These are phyloP conservation scores for Colletotrichum eremochloae DNA, from an alignment of 2,329 filamentous ascomycete species.

Conservation along the genomic window DNA sequence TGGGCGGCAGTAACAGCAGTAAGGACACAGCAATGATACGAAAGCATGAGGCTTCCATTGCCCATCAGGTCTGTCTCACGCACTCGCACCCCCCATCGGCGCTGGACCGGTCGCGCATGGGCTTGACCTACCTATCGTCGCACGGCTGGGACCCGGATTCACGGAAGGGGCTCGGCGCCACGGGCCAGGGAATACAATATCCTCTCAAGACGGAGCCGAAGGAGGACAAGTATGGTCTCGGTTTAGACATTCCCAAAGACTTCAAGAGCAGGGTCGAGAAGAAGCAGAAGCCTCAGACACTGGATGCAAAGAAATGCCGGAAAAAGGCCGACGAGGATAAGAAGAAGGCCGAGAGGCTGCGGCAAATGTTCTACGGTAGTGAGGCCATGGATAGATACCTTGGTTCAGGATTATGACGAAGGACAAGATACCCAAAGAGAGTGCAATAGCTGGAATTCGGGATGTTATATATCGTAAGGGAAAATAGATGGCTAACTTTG, in stretches of 20 bases:
- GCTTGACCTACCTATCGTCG: conserved; percentile 73
- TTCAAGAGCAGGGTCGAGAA: conserved; percentile 56
- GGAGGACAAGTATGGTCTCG: conserved; percentile 81
- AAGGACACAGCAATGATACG: conserved; percentile 42
- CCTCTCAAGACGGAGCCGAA: conserved; percentile 82
- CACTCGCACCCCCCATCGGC: conserved; percentile 81
- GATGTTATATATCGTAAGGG: neutral
- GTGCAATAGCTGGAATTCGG: neutral
- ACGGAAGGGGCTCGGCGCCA: conserved; percentile 77
- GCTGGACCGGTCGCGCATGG: conserved; percentile 78
- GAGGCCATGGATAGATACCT: conserved; percentile 84
- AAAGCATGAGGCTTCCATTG: conserved; percentile 72
- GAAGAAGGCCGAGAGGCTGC: conserved; percentile 73
- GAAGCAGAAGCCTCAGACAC: conserved; percentile 60
- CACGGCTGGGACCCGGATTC: conserved; percentile 83
- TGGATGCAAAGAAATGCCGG: conserved; percentile 79
- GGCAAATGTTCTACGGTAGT: conserved; percentile 79
- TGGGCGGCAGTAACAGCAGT: conserved; percentile 47
- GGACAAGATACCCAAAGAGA: conserved; percentile 23
- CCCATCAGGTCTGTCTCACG: conserved; percentile 77
- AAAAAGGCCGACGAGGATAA: conserved; percentile 73
- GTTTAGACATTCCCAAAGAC: conserved; percentile 62
- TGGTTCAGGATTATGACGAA: conserved; percentile 50
- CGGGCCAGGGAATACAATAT: conserved; percentile 78
- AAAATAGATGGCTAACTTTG: too few species aligned